phyloP scores from a whole-genome alignment of 495 filamentous ascomycete genomes.

The Pyrenula aspistea region DNA sequence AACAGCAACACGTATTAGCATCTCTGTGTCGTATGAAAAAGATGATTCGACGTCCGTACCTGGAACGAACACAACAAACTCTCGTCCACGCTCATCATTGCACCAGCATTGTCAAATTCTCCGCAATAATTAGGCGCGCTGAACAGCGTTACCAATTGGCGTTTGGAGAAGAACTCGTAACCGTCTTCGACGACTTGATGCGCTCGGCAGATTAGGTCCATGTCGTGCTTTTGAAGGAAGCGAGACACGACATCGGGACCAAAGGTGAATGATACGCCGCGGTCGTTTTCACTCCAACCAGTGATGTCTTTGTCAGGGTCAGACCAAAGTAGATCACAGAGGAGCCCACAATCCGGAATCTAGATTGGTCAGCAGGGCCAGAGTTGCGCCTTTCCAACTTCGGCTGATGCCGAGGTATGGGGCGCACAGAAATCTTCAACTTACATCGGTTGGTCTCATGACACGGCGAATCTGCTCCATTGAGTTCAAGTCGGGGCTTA shows the following conservation, averaged over 20 bases:
- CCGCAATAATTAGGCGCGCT: slow-evolving; percentile 98
- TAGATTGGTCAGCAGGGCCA: slow-evolving; percentile 39
- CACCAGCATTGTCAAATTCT: slow-evolving; percentile 98
- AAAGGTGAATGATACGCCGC: slow-evolving; percentile 97
- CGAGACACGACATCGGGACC: slow-evolving; percentile 97
- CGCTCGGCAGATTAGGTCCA: slow-evolving; percentile 97
- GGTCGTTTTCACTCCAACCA: slow-evolving; percentile 99
- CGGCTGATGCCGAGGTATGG: neutral
- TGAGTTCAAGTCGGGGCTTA: slow-evolving; percentile 95
- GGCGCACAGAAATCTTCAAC: slow-evolving; percentile 17
- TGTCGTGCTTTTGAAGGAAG: slow-evolving; percentile 98
- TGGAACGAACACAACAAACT: slow-evolving; percentile 98
- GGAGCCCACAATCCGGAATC: slow-evolving; percentile 96
- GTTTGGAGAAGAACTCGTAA: slow-evolving; percentile 99
- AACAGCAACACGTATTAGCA: neutral
- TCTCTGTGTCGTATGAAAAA: neutral
- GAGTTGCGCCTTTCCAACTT: slow-evolving; percentile 2
- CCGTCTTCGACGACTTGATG: slow-evolving; percentile 99
- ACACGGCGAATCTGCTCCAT: slow-evolving; percentile 99
- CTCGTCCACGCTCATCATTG: slow-evolving; percentile 99
- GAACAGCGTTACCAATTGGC: slow-evolving; percentile 94
- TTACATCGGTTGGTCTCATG: slow-evolving; percentile 98
- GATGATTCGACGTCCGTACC: slow-evolving; percentile 44
- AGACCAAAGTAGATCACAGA: slow-evolving; percentile 97
- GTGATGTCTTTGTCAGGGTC: slow-evolving; percentile 99